Evolutionary conservation across 129 eudicot genomes (phyloP).

Genomic region (Silybum marianum): DNA sequence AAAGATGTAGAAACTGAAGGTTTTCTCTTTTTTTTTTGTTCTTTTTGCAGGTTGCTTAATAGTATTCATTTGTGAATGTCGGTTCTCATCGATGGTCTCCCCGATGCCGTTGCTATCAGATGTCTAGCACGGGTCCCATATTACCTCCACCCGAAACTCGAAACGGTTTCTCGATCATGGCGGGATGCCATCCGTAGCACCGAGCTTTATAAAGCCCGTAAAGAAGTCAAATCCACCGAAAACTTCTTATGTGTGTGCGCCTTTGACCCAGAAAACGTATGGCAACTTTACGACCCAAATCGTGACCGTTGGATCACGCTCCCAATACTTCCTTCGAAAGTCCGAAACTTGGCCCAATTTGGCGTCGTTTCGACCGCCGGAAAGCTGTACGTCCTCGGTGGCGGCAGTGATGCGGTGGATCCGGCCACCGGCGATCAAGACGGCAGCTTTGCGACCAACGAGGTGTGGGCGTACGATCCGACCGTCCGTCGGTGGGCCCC

Average conservation of each 20-base stretch:
- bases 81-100: slow-evolving; percentile 91
- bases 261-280: slow-evolving; percentile 85
- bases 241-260: slow-evolving; percentile 81
- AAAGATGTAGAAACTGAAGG: slow-evolving; percentile 6
- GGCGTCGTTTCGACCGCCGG: slow-evolving; percentile 85
- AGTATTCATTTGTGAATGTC: slow-evolving; percentile 49
- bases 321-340: slow-evolving; percentile 84
- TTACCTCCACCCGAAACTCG: slow-evolving; percentile 69
- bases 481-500: slow-evolving; percentile 62
- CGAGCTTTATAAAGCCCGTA: slow-evolving; percentile 76
- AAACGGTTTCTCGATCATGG: slow-evolving; percentile 77
- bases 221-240: slow-evolving; percentile 70
- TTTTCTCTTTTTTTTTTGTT: background rate
- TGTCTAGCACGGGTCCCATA: slow-evolving; percentile 95
- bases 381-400: slow-evolving; percentile 85
- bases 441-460: slow-evolving; percentile 84
- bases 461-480: slow-evolving; percentile 96
- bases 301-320: slow-evolving; percentile 85
- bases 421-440: slow-evolving; percentile 95
- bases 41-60: slow-evolving; percentile 23
- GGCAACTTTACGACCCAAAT: slow-evolving; percentile 82
- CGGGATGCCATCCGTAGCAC: slow-evolving; percentile 68
- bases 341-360: slow-evolving; percentile 70
- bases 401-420: slow-evolving; percentile 97
- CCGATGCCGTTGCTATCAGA: slow-evolving; percentile 85